Evolutionary conservation across 2,329 filamentous ascomycete species (phyloP).

Genomic region (Lachnellula cervina): DNA sequence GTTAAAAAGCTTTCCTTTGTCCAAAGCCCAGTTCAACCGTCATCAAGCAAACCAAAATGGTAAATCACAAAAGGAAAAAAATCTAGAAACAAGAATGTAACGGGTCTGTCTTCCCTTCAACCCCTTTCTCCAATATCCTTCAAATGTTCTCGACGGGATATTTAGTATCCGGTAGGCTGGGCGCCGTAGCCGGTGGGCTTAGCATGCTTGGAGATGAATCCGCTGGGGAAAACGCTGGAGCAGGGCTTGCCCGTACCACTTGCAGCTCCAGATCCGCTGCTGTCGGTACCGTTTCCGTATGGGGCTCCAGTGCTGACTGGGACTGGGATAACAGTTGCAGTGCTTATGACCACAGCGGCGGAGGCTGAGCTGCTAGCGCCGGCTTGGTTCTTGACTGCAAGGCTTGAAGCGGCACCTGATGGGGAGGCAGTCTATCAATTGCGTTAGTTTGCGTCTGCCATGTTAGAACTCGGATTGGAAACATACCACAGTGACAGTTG

Average conservation of each 20-base stretch:
- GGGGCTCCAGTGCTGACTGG: constrained; percentile 14
- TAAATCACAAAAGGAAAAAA: background rate
- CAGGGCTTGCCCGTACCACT: constrained; percentile 21
- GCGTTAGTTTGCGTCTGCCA: background rate
- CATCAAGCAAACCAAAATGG: constrained; percentile 1
- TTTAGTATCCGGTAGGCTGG: constrained; percentile 11
- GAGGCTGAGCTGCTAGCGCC: constrained; percentile 4
- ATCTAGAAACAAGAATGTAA: constrained; percentile 14
- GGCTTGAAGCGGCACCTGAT: constrained; percentile 1
- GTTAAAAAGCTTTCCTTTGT: background rate
- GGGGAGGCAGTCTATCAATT: constrained; percentile 5
- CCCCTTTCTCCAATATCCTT: background rate
- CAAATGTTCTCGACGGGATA: background rate
- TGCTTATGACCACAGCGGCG: constrained; percentile 15
- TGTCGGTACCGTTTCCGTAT: constrained; percentile 25
- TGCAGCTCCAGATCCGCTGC: constrained; percentile 1
- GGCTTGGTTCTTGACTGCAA: constrained; percentile 2
- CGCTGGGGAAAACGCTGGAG: constrained; percentile 23
- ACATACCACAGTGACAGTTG: constrained; percentile 29
- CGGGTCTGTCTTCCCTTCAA: background rate
- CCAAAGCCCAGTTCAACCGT: background rate
- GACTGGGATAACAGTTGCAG: constrained; percentile 26
- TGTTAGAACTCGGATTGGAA: background rate
- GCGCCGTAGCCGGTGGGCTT: constrained; percentile 13
- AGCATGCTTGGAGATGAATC: constrained; percentile 20